These are phyloP conservation scores for Botrytis sinoallii DNA, from an alignment of 2,329 filamentous ascomycete species.

Conservation along the genomic window DNA sequence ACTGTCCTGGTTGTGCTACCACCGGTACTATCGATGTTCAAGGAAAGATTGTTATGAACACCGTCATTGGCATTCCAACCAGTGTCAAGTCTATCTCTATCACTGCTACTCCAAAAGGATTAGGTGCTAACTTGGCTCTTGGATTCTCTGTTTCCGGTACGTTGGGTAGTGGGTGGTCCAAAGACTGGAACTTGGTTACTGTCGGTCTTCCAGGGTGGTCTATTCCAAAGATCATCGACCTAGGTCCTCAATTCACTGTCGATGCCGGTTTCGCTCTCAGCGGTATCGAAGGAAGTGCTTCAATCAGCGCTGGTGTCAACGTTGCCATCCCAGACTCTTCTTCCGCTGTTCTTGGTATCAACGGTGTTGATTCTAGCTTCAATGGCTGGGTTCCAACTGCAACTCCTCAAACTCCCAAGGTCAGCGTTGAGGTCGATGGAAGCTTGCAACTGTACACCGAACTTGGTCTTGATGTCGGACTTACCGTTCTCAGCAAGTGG, in stretches of 20 bases:
- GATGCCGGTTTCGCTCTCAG: constrained; percentile 18
- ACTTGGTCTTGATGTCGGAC: constrained; percentile 15
- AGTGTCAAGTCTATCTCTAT: constrained; percentile 13
- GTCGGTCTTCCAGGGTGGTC: constrained; percentile 14
- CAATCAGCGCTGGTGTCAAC: constrained; percentile 1
- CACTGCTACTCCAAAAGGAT: constrained; percentile 6
- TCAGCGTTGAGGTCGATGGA: constrained; percentile 16
- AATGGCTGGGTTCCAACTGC: constrained; percentile 12
- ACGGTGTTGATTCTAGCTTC: constrained; percentile 7
- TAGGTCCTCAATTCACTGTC: constrained; percentile 18
- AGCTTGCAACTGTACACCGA: constrained; percentile 8
- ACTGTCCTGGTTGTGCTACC: constrained; percentile 10
- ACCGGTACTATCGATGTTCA: constrained; percentile 8
- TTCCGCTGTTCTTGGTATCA: constrained; percentile 16
- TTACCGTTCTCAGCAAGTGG: constrained; percentile 12
- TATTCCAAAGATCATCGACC: constrained; percentile 11
- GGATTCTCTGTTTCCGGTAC: constrained; percentile 16
- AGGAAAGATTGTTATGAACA: constrained; percentile 15
- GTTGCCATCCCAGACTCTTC: constrained; percentile 15
- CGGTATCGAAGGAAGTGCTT: constrained; percentile 10
- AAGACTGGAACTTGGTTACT: constrained; percentile 17
- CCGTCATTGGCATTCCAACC: constrained; percentile 1
- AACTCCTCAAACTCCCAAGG: constrained; percentile 14
- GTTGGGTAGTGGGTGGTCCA: constrained; percentile 16
- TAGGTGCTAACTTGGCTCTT: constrained; percentile 18